These are phyloP conservation scores for Populus nigra DNA, from an alignment of 345 rosid species.

Conservation along the genomic window DNA sequence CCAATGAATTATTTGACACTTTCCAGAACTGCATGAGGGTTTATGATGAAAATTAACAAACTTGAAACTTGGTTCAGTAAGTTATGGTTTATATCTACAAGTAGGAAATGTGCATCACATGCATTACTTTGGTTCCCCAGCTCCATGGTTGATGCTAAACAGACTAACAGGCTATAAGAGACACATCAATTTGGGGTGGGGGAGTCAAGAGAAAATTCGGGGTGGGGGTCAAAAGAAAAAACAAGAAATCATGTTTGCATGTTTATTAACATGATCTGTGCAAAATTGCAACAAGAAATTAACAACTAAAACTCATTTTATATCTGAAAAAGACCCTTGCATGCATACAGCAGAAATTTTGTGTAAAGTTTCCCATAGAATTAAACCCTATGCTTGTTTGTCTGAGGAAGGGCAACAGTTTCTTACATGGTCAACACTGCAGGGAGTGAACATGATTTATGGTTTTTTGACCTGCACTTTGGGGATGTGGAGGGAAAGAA, in stretches of 20 bases:
- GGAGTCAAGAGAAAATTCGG: background rate
- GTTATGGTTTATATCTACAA: background rate
- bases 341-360: background rate
- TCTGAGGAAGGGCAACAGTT: background rate
- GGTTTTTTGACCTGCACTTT: background rate
- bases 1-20: constrained; percentile 95
- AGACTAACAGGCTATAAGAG: too few relatives aligned
- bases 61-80: background rate
- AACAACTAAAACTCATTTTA: background rate
- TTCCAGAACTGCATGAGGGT: constrained; percentile 65
- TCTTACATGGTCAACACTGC: background rate
- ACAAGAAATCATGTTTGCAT: background rate
- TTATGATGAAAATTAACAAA: constrained; percentile 8
- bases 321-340: background rate
- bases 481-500: background rate
- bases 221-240: background rate
- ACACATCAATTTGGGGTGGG: background rate
- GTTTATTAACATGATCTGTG: background rate
- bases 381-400: background rate
- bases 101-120: background rate
- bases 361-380: background rate
- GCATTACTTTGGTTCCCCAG: background rate
- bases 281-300: background rate
- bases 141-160: background rate
- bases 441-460: background rate